Evolutionary conservation across 23 red algal genomes (phyloP), one percentile per base, ranked within the genome.

Genomic region (Agarophyton chilense): DNA sequence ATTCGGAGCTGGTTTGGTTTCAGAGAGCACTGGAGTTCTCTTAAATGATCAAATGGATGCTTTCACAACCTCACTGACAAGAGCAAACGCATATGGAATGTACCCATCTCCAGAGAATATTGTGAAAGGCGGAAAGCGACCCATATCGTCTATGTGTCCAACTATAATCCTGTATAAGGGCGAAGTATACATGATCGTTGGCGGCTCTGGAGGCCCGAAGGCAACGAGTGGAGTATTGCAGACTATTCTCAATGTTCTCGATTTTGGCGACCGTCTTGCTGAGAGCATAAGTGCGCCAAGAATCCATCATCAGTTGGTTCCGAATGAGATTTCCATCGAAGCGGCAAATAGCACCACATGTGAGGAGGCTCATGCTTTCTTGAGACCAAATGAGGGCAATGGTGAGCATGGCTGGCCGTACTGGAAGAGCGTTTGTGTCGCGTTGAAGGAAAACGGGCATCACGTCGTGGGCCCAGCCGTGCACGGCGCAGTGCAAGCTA

Each of bases 111-210:
- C 39, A 54, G 77, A 87, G 25, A 98, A 98, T 78, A 58, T 35
- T 22, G 78, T 95, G 0, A 60, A 72, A 51, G 87, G 87, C 22
- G 87, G 92, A 33, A 95, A 95, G 78, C 92, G 96, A 33, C 89
- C 96, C 10, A 80, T 98, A 26, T 95, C 96, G 31, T 95, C 92
- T 26, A 95, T 98, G 96, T 95, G 79, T 49, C 96, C 96, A 32
- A 93, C 91, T 14, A 95, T 98, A 21, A 54, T 98, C n/a, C 71
- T 95, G 22, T 54, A 75, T 32, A 84, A 90, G 11, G 84, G 83
- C 21, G 65, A 38, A 45, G 78, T 91, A 4, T 84, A 79, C 50
- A 62, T 95, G 55, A 88, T 98, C 35, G 46, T 94, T 62, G 96
- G 96, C 34, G 96, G 78, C 25, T 77, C 78, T 49, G 96, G 96